Percentiles rank a stretch among this genome's conserved stretches.
Evolutionary conservation across 495 filamentous ascomycete genomes (phyloP).

Genomic region (Penicillium nucicola): DNA sequence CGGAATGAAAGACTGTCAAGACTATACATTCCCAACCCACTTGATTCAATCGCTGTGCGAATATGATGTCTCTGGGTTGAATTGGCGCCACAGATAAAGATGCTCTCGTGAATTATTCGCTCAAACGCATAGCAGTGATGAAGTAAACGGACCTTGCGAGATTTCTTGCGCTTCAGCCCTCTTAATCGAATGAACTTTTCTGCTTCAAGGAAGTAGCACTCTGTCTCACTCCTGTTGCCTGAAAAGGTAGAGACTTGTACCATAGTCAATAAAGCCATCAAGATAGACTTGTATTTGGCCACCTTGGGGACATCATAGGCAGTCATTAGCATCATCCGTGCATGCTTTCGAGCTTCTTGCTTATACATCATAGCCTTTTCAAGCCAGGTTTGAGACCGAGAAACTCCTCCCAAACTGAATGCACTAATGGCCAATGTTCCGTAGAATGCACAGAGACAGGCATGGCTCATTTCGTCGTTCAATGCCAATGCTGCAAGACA

Average conservation of each 20-base stretch:
- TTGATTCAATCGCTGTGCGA: constrained; percentile 12
- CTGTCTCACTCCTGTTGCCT: constrained; percentile 14
- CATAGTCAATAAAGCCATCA: constrained; percentile 29
- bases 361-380: constrained; percentile 17
- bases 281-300: constrained; percentile 27
- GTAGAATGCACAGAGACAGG: constrained; percentile 18
- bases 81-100: constrained; percentile 17
- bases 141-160: constrained; percentile 24
- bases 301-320: constrained; percentile 16
- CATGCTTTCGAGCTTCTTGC: constrained; percentile 15
- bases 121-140: constrained; percentile 31
- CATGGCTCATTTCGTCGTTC: constrained; percentile 17
- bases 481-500: constrained; percentile 21
- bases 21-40: constrained; percentile 14
- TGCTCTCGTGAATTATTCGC: constrained; percentile 29
- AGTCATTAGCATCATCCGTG: constrained; percentile 11
- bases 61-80: constrained; percentile 12
- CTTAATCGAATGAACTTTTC: constrained; percentile 24
- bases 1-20: constrained; percentile 24
- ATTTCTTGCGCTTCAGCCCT: constrained; percentile 22
- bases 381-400: constrained; percentile 14
- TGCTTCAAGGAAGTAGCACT: constrained; percentile 21
- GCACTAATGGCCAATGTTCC: constrained; percentile 23
- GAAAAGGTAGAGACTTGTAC: constrained; percentile 16
- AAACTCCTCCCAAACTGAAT: constrained; percentile 17